A percentile compares a stretch with the other conserved stretches of the same genome.
These are phyloP conservation scores for Mycocentrospora acerina DNA, from an alignment of 2,329 filamentous ascomycete species.

Conservation along the genomic window DNA sequence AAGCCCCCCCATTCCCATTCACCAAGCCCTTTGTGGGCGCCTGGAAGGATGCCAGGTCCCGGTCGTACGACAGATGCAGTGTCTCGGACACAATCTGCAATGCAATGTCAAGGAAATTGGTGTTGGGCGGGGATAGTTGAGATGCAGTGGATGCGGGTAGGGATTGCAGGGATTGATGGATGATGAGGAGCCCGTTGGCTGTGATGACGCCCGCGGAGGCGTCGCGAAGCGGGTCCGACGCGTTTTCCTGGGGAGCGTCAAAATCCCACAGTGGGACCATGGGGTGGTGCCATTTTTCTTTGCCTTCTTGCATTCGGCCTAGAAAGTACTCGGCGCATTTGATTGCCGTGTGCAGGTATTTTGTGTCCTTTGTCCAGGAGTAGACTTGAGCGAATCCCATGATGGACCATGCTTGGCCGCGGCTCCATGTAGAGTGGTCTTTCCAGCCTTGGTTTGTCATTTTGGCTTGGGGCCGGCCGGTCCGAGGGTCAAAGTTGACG, in stretches of 20 bases:
- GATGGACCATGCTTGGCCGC: conserved; percentile 55
- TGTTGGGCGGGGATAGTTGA: not conserved
- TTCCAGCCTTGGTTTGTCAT: conserved; percentile 52
- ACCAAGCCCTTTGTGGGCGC: conserved; percentile 5
- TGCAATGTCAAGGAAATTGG: conserved; percentile 20
- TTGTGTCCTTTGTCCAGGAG: conserved; percentile 48
- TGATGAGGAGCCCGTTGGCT: conserved; percentile 45
- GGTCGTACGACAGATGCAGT: conserved; percentile 35
- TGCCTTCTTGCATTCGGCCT: conserved; percentile 39
- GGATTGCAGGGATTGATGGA: conserved; percentile 38
- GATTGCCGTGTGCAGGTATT: conserved; percentile 49
- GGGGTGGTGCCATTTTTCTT: conserved; percentile 26
- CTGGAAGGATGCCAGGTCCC: conserved; percentile 27
- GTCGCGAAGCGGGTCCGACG: conserved; percentile 35
- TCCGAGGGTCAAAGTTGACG: conserved; percentile 49
- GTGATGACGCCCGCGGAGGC: conserved; percentile 46
- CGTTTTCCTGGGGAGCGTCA: conserved; percentile 49
- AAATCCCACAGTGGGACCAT: conserved; percentile 55
- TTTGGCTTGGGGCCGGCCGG: conserved; percentile 48
- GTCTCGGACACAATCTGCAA: conserved; percentile 27
- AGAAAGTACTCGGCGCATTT: conserved; percentile 52
- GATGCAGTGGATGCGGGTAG: conserved; percentile 6
- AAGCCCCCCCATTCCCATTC: conserved; percentile 13
- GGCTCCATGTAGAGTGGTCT: conserved; percentile 50
- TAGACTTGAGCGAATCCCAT: conserved; percentile 52